Conservation (phyloP, 306 rosid genomes). For the Prinsepia uniflora region DNA sequence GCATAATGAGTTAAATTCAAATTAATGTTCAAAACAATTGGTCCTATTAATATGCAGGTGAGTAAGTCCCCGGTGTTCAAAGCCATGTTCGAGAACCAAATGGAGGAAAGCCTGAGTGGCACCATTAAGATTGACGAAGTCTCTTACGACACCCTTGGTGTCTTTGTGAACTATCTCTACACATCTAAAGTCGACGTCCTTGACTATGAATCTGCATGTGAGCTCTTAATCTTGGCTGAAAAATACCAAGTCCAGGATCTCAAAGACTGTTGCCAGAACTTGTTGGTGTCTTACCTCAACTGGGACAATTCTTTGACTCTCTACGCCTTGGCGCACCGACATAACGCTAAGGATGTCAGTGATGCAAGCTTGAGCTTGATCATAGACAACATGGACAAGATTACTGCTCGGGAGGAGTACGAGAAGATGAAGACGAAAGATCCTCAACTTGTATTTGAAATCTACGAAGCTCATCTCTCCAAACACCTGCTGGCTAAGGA, state of each 20-base stretch:
- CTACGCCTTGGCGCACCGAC: constrained; percentile 59
- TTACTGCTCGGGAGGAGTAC: constrained; percentile 49
- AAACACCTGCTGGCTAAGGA: constrained; percentile 39
- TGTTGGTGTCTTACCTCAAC: constrained; percentile 46
- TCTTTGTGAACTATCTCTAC: constrained; percentile 65
- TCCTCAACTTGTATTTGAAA: constrained; percentile 66
- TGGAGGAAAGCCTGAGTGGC: constrained; percentile 74
- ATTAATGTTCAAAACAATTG: too few relatives aligned
- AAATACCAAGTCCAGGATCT: constrained; percentile 72
- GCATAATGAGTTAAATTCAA: too few relatives aligned
- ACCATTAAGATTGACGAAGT: constrained; percentile 67
- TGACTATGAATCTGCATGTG: background rate
- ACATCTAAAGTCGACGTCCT: constrained; percentile 62
- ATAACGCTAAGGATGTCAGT: constrained; percentile 48
- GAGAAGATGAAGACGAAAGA: constrained; percentile 48
- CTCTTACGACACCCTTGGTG: constrained; percentile 52
- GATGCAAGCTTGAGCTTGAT: constrained; percentile 52
- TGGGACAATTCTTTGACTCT: constrained; percentile 52
- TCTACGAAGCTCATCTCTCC: constrained; percentile 61
- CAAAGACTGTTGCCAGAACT: constrained; percentile 62
- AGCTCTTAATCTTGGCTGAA: constrained; percentile 31
- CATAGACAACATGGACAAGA: constrained; percentile 52
- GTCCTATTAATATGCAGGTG: constrained; percentile 21
- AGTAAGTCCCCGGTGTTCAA: constrained; percentile 75
- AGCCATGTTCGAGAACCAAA: constrained; percentile 80